A percentile compares a stretch with the other conserved stretches of the same genome.
phyloP scores from a whole-genome alignment of 768 basidiomycete species.

The Mycena floridula region DNA sequence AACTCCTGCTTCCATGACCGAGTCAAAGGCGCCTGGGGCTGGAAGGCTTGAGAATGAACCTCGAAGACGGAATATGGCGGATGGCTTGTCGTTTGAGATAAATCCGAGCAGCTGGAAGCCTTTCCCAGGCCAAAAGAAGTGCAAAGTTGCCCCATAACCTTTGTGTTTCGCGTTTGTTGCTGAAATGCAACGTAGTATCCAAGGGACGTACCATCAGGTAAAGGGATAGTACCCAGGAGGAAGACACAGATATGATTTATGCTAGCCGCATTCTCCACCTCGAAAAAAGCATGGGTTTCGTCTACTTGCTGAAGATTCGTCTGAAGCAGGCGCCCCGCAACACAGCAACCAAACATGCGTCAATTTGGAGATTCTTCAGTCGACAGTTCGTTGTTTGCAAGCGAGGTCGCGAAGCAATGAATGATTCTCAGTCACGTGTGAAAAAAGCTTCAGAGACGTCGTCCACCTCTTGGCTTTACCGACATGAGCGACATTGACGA shows the following conservation, averaged over 20 bases:
- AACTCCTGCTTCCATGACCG: slow-evolving; percentile 34
- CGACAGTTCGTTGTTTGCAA: neutral
- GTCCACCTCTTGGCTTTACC: slow-evolving; percentile 1
- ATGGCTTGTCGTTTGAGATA: slow-evolving; percentile 88
- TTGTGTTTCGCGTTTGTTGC: no score
- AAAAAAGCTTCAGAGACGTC: no score
- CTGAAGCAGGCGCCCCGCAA: slow-evolving; percentile 73
- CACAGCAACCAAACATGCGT: slow-evolving; percentile 72
- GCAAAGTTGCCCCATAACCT: slow-evolving; percentile 81
- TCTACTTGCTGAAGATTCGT: slow-evolving; percentile 79
- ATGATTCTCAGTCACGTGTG: no score
- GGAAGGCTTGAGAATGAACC: slow-evolving; percentile 48
- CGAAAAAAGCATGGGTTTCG: slow-evolving; percentile 77
- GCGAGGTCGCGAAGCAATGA: neutral
- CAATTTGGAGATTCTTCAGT: neutral
- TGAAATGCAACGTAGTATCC: no score
- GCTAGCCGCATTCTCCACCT: slow-evolving; percentile 60
- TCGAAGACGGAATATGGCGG: slow-evolving; percentile 80
- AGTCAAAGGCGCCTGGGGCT: slow-evolving; percentile 33
- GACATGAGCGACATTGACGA: slow-evolving; percentile 69
- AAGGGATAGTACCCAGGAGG: slow-evolving; percentile 73
- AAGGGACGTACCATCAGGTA: no score
- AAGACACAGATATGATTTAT: slow-evolving; percentile 89
- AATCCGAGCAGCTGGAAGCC: slow-evolving; percentile 84
- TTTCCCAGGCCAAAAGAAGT: slow-evolving; percentile 82